Conservation (phyloP, 78 protist genomes). For the Dictyostelium capitatum region DNA sequence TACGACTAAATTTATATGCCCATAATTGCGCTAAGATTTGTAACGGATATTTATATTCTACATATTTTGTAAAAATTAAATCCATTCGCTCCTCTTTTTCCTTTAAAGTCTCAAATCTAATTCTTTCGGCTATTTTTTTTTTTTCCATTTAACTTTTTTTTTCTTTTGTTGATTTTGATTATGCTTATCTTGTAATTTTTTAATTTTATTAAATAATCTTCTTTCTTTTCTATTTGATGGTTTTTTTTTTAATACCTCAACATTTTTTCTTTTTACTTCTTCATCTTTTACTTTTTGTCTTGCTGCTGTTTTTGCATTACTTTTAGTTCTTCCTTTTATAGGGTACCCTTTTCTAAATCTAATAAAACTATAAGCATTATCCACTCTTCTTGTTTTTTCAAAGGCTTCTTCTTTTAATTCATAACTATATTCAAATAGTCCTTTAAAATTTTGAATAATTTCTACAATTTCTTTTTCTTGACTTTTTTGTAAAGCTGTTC, state of each 20-base stretch:
- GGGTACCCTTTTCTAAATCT: slow-evolving; percentile 3
- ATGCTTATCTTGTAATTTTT: background rate
- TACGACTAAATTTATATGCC: background rate
- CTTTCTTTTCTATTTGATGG: background rate
- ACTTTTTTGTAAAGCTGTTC: background rate
- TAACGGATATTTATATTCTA: background rate
- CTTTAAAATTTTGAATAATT: background rate
- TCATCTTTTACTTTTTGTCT: background rate
- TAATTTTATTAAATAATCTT: background rate
- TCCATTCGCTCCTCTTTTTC: background rate
- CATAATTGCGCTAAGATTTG: background rate
- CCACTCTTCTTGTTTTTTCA: background rate
- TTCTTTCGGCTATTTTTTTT: background rate
- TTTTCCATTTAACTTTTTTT: background rate
- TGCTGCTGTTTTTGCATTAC: slow-evolving; percentile 20
- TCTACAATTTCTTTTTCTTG: background rate
- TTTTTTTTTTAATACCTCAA: background rate
- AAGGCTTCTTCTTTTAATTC: background rate
- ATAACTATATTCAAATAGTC: background rate
- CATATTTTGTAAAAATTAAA: background rate
- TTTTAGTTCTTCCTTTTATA: slow-evolving; percentile 7
- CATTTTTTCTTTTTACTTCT: background rate
- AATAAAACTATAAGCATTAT: background rate
- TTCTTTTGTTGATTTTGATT: background rate
- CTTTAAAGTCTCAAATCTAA: background rate